Percentiles rank a stretch among this genome's conserved stretches.
Evolutionary conservation across 805 yeast species (phyloP).

Genomic region (Teunomyces gatunensis): DNA sequence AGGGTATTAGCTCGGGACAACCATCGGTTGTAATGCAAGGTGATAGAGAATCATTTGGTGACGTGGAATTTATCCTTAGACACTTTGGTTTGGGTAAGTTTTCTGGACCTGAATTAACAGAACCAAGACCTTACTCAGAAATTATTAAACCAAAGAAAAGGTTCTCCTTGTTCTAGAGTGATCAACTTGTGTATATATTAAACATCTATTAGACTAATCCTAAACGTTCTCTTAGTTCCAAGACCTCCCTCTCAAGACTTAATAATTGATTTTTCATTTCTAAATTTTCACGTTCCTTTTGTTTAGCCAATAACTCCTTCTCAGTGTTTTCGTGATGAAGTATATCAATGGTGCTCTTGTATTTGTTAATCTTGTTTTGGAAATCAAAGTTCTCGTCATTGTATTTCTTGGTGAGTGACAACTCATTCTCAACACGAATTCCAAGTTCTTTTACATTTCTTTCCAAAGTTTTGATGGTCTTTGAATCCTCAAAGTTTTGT

Average conservation of each 20-base stretch:
- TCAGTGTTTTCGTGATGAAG: constrained; percentile 38
- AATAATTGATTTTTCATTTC: constrained; percentile 53
- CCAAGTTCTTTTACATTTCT: constrained; percentile 54
- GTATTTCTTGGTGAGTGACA: constrained; percentile 47
- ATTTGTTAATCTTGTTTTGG: constrained; percentile 48
- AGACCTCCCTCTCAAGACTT: constrained; percentile 54
- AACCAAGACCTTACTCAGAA: constrained; percentile 13
- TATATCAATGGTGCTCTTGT: constrained; percentile 37
- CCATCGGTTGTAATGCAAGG: constrained; percentile 94
- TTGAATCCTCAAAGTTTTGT: constrained; percentile 50
- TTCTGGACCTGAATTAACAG: constrained; percentile 16
- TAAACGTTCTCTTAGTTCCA: constrained; percentile 50
- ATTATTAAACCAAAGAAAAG: constrained; percentile 11
- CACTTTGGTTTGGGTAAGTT: constrained; percentile 70
- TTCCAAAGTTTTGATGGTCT: constrained; percentile 48
- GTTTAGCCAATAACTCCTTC: constrained; percentile 42
- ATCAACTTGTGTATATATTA: constrained; percentile 6
- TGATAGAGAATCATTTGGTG: constrained; percentile 80
- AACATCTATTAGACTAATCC: constrained; percentile 11
- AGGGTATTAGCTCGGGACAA: constrained; percentile 46
- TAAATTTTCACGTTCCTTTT: constrained; percentile 55
- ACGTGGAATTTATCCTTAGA: constrained; percentile 61
- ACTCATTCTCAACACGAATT: constrained; percentile 50
- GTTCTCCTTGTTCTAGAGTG: constrained; percentile 18
- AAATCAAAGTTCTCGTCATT: constrained; percentile 58